Evolutionary conservation across 1,284 basidiomycete species (phyloP), one percentile per base, ranked within the genome.

Genomic region (Ustilago tritici): DNA sequence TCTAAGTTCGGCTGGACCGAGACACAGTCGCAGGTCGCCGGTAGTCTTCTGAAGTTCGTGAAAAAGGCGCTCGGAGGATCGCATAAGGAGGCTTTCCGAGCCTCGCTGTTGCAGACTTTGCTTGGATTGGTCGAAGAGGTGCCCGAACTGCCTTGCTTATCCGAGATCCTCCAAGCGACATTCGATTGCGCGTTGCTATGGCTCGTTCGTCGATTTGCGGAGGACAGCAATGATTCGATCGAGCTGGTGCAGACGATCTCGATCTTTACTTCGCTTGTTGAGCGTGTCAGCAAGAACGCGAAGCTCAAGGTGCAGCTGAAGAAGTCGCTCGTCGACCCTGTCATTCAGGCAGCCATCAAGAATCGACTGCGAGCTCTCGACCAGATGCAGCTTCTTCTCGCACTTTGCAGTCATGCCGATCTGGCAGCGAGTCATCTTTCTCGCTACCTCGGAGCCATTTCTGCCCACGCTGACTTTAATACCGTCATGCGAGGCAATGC

Each of bases 291-390:
- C n/a, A 46, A 19, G 19, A 50, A 56, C 38, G 9, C 49, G 0
- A 11, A 41, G 2, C n/a, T 67, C 6, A 15, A 49, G 5, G 23
- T 79, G n/a, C 68, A 70, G 50, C 86, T 91, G 41, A 92, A 91
- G 72, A 77, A 89, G 1, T 90, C 92, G 75, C 86, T 92, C 8
- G 91, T 90, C 0, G 95, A 98, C 70, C 92, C 93, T 0, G 87
- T 94, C 31, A 82, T 96, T 40, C 89, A 89, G 7, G 90, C 91
- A 0, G 88, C 90, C 2, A 87, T 93, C 41, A 91, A 92, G 78
- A 88, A 90, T 70, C 88, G 90, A 15, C 86, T 95, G 12, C 82
- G 87, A 0, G 88, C 89, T 53, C 47, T 78, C 0, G 73, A 79
- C 11, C 89, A 88, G 9, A 79, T 93, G 7, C 79, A 87, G 0